phyloP scores from a whole-genome alignment of 2,329 filamentous ascomycete genomes.

The Colletotrichum godetiae region DNA sequence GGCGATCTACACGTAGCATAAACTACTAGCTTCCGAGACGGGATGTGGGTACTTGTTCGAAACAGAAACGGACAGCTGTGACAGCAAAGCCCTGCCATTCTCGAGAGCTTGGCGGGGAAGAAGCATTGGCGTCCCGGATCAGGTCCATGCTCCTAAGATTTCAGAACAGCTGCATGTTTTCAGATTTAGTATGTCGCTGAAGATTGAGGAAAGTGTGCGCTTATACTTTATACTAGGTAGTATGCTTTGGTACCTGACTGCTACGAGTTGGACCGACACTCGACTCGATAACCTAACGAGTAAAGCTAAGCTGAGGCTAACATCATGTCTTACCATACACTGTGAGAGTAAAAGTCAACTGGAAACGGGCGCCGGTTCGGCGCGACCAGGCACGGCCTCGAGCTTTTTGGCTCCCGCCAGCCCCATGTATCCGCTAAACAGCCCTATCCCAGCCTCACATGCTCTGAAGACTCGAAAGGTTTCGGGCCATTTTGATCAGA shows the following conservation, averaged over 20 bases:
- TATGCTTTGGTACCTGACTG: too few species aligned
- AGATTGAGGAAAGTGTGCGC: too few species aligned
- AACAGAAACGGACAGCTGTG: neutral
- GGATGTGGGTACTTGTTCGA: constrained; percentile 2
- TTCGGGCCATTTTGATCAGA: neutral
- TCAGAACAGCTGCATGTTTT: too few species aligned
- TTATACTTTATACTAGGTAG: too few species aligned
- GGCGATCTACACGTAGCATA: neutral
- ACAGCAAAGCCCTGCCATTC: neutral
- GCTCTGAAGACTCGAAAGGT: neutral
- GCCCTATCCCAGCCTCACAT: neutral
- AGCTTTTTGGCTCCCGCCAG: neutral
- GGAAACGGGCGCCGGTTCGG: neutral
- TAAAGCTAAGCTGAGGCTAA: too few species aligned
- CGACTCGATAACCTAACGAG: too few species aligned
- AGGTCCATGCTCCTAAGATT: neutral
- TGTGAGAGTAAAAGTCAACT: neutral
- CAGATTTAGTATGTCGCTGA: too few species aligned
- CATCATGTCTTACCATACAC: too few species aligned
- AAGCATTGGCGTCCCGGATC: neutral
- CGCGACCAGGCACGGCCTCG: neutral
- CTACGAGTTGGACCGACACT: too few species aligned
- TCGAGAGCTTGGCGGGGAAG: neutral
- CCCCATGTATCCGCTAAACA: neutral
- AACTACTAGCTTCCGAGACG: neutral